These are phyloP conservation scores for Botryotinia narcissicola DNA, from an alignment of 2,329 filamentous ascomycete species.

Conservation along the genomic window DNA sequence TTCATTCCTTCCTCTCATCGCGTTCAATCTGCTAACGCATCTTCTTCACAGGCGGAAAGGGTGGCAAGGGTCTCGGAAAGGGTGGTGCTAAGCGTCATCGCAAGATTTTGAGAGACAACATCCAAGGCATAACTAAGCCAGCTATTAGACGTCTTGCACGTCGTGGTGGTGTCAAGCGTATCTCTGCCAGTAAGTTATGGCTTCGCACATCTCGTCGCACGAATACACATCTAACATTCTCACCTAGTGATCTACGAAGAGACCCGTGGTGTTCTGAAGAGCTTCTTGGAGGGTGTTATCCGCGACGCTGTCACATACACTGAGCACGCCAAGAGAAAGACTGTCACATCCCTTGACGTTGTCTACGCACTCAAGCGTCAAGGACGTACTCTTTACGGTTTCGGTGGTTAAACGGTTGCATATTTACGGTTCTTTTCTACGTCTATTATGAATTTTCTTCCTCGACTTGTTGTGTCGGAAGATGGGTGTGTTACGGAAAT, in stretches of 20 bases:
- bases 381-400: slow-evolving; percentile 66
- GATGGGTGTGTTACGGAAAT: slow-evolving; percentile 31
- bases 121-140: slow-evolving; percentile 98
- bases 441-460: slow-evolving; percentile 35
- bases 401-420: slow-evolving; percentile 54
- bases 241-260: slow-evolving; percentile 73
- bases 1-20: slow-evolving; percentile 1
- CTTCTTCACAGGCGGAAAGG: slow-evolving; percentile 45
- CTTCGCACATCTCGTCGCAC: slow-evolving; percentile 33
- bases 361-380: slow-evolving; percentile 66
- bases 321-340: slow-evolving; percentile 79
- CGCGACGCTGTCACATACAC: slow-evolving; percentile 46
- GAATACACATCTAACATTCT: slow-evolving; percentile 25
- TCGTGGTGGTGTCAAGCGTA: slow-evolving; percentile 99
- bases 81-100: slow-evolving; percentile 98
- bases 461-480: slow-evolving; percentile 24
- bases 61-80: slow-evolving; percentile 97
- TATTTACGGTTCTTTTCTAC: slow-evolving; percentile 26
- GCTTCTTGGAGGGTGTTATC: slow-evolving; percentile 80
- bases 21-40: slow-evolving; percentile 28
- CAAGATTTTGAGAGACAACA: slow-evolving; percentile 99
- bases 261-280: slow-evolving; percentile 79
- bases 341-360: slow-evolving; percentile 63
- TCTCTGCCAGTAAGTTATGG: slow-evolving; percentile 72
- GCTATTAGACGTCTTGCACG: slow-evolving; percentile 97